These are phyloP conservation scores for Pholiota molesta DNA, from an alignment of 768 basidiomycete genomes.

Conservation along the genomic window DNA sequence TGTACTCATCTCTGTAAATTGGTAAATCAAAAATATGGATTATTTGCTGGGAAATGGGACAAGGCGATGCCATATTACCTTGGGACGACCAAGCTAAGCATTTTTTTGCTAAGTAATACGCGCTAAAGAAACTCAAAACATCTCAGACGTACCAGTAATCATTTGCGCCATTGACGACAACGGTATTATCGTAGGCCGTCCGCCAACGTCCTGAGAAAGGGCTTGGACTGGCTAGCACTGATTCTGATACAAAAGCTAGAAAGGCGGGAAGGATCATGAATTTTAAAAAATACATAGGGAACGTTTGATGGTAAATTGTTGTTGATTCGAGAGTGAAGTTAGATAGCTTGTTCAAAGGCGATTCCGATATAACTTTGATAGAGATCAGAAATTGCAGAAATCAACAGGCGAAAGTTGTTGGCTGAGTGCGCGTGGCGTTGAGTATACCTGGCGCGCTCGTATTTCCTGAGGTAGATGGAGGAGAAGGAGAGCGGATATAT, in stretches of 20 bases:
- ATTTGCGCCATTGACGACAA: conserved; percentile 45
- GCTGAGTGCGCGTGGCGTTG: too few relatives aligned
- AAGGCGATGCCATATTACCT: conserved; percentile 27
- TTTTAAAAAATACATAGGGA: background rate
- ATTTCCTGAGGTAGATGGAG: too few relatives aligned
- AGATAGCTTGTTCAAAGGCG: background rate
- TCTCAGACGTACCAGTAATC: conserved; percentile 45
- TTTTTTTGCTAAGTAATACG: background rate
- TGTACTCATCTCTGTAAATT: conserved; percentile 44
- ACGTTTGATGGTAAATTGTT: background rate
- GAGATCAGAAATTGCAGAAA: background rate
- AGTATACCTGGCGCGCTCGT: too few relatives aligned
- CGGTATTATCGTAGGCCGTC: conserved; percentile 44
- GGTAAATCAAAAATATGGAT: background rate
- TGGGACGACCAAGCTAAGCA: conserved; percentile 47
- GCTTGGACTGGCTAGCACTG: conserved; percentile 10
- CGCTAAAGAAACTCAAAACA: background rate
- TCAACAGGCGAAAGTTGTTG: background rate
- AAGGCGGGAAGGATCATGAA: background rate
- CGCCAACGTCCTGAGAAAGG: conserved; percentile 12
- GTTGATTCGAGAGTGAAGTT: background rate
- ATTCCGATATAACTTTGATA: background rate
- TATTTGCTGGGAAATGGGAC: background rate
- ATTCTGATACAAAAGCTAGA: background rate
- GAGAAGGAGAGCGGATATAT: too few relatives aligned